Evolutionary conservation across 176 grass and related monocot genomes (phyloP).

Genomic region (Oryza meyeriana): DNA sequence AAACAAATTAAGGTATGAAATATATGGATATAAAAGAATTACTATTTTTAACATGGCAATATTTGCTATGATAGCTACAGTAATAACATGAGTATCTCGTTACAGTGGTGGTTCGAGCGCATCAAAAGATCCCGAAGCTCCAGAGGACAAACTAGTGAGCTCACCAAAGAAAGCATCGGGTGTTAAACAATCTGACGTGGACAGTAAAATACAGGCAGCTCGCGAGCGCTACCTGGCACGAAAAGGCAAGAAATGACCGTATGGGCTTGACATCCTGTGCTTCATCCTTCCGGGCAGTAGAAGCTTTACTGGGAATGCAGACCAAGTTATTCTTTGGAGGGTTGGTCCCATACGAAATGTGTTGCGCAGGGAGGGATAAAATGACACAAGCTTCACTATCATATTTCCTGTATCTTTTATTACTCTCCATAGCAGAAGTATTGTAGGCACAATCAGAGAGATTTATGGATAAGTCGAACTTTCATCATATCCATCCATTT

Average conservation of each 20-base stretch:
- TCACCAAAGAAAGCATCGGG: slow-evolving; percentile 7
- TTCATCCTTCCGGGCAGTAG: not conserved
- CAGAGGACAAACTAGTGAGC: slow-evolving; percentile 10
- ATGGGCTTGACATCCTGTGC: not conserved
- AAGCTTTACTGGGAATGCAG: not conserved
- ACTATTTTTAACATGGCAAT: not conserved
- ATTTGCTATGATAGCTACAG: not conserved
- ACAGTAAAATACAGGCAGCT: slow-evolving; percentile 91
- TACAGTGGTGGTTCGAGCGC: slow-evolving; percentile 60
- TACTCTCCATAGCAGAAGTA: no score
- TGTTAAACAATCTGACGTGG: slow-evolving; percentile 55
- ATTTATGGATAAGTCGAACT: not conserved
- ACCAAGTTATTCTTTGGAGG: not conserved
- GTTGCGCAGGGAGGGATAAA: no score
- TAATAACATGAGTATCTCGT: slow-evolving; percentile 7
- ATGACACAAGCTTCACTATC: no score
- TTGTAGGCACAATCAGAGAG: not conserved
- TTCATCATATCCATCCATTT: not conserved
- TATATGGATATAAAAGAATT: not conserved
- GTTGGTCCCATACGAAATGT: not conserved
- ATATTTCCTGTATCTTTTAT: no score
- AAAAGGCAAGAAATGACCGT: slow-evolving; percentile 60
- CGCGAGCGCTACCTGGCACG: slow-evolving; percentile 81
- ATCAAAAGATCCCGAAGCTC: slow-evolving; percentile 20
- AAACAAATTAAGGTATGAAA: slow-evolving; percentile 69